Percentiles rank a stretch among this genome's conserved stretches.
Evolutionary conservation across 768 basidiomycete species (phyloP).

Genomic region (Kwoniella sp.): DNA sequence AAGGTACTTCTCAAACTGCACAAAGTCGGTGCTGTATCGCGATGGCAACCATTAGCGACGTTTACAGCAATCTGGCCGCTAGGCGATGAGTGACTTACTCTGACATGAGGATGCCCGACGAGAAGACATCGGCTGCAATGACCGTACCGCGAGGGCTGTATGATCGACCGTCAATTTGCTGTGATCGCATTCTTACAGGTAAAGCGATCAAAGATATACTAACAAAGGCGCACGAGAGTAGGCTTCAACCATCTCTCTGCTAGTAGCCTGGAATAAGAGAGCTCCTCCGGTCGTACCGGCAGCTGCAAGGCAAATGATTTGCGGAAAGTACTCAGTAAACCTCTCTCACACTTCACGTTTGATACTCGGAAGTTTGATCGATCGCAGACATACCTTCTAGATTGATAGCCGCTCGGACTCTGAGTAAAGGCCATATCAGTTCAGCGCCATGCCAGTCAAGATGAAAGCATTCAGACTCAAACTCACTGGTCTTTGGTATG

Average conservation of each 20-base stretch:
- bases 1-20: conserved; percentile 86
- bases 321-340: too few relatives aligned
- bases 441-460: background rate
- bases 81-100: conserved; percentile 63
- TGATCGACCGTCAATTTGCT: too few relatives aligned
- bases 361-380: background rate
- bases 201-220: too few relatives aligned
- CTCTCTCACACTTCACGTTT: too few relatives aligned
- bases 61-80: conserved; percentile 38
- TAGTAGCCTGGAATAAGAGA: conserved; percentile 92
- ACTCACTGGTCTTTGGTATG: conserved; percentile 69
- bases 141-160: conserved; percentile 78
- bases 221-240: conserved; percentile 81
- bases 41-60: conserved; percentile 5
- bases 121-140: conserved; percentile 88
- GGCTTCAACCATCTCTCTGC: conserved; percentile 89
- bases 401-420: conserved; percentile 83
- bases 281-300: conserved; percentile 86
- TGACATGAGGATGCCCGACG: conserved; percentile 82
- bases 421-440: conserved; percentile 47
- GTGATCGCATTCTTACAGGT: too few relatives aligned
- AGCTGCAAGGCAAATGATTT: conserved; percentile 60
- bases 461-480: background rate
- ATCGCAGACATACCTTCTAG: conserved; percentile 70
- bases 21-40: conserved; percentile 79